These are phyloP conservation scores for Tylopilus balloui DNA, from an alignment of 768 basidiomycete genomes.

Conservation along the genomic window DNA sequence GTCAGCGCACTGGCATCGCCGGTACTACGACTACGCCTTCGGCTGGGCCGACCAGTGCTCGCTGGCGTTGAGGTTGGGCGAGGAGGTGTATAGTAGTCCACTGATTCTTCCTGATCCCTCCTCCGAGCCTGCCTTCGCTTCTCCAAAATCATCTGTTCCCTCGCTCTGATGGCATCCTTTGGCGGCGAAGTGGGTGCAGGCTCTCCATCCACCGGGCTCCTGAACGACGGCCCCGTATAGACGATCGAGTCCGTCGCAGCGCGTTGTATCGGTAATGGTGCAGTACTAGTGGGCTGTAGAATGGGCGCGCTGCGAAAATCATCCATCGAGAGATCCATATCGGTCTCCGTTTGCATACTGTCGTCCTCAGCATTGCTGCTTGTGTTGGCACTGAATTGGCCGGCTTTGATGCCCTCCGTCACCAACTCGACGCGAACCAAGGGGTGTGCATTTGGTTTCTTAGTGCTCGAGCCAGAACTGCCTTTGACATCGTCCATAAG, in stretches of 20 bases:
- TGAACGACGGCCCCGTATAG: conserved; percentile 29
- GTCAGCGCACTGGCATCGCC: conserved; percentile 57
- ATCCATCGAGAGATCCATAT: conserved; percentile 28
- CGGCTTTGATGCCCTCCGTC: conserved; percentile 32
- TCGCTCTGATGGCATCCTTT: conserved; percentile 60
- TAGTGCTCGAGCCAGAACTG: conserved; percentile 24
- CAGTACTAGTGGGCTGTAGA: conserved; percentile 1
- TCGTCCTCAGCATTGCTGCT: conserved; percentile 32
- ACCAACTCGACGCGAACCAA: conserved; percentile 27
- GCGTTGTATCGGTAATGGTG: conserved; percentile 38
- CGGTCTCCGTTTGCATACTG: conserved; percentile 29
- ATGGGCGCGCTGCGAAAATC: conserved; percentile 23
- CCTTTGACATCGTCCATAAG: conserved; percentile 63
- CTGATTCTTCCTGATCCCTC: conserved; percentile 45
- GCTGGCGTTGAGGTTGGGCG: conserved; percentile 24
- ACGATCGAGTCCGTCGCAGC: conserved; percentile 49
- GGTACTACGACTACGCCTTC: conserved; percentile 73
- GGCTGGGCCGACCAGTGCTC: conserved; percentile 45
- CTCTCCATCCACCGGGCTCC: conserved; percentile 29
- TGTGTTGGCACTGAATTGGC: conserved; percentile 32
- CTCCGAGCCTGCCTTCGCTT: conserved; percentile 61
- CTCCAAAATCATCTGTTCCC: conserved; percentile 68
- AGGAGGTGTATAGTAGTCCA: conserved; percentile 33
- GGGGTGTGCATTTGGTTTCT: conserved; percentile 7
- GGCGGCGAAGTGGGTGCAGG: conserved; percentile 45